phyloP scores from a whole-genome alignment of 2,329 filamentous ascomycete species.

The Microdochium trichocladiopsis region DNA sequence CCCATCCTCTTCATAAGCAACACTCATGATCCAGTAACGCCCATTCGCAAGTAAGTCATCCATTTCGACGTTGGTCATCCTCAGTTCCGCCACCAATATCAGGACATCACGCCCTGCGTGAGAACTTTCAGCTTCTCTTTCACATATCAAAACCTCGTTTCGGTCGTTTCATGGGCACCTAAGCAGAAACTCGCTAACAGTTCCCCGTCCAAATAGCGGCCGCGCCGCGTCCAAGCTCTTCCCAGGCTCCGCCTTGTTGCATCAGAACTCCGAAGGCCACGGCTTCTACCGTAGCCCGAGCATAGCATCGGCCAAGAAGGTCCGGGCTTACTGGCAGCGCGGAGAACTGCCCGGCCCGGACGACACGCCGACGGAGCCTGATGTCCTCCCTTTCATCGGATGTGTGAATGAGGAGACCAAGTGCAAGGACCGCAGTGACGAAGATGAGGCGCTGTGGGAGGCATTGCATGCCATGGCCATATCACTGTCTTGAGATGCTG shows the following conservation, averaged over 20 bases:
- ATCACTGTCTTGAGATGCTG: background rate
- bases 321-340: conserved; percentile 2
- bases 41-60: conserved; percentile 1
- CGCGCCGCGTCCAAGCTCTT: background rate
- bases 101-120: too few species aligned
- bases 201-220: background rate
- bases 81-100: too few species aligned
- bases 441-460: conserved; percentile 1
- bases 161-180: too few species aligned
- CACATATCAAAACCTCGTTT: too few species aligned
- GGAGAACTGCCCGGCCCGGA: conserved; percentile 1
- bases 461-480: background rate
- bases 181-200: too few species aligned
- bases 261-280: conserved; percentile 3
- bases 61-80: background rate
- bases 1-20: conserved; percentile 3
- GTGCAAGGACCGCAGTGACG: background rate
- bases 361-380: conserved; percentile 1
- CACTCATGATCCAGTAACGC: conserved; percentile 2
- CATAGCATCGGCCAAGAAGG: conserved; percentile 1
- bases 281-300: conserved; percentile 2
- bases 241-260: conserved; percentile 3
- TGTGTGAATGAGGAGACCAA: background rate
- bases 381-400: background rate
- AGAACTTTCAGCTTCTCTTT: too few species aligned